Conservation (phyloP, 306 rosid species). For the Quercus mongolica region DNA sequence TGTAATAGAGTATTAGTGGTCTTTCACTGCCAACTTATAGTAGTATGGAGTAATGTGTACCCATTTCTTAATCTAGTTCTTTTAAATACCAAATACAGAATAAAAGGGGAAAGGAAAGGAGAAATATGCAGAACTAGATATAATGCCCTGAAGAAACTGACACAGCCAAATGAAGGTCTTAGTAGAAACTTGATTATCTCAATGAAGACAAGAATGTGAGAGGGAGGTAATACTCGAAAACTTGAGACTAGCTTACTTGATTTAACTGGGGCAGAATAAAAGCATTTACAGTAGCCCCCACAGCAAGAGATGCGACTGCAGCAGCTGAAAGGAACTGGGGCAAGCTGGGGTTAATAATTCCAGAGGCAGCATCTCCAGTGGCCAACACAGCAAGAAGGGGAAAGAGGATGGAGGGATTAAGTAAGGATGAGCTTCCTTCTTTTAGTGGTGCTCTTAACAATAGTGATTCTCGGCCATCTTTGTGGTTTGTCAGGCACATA, state of each 20-base stretch:
- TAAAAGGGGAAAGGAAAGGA: background rate
- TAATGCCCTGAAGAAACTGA: conserved; percentile 5
- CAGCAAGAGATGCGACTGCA: conserved; percentile 70
- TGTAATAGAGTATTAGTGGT: background rate
- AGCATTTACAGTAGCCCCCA: conserved; percentile 72
- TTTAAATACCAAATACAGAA: background rate
- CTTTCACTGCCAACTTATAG: background rate
- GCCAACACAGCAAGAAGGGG: conserved; percentile 78
- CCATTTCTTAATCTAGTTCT: background rate
- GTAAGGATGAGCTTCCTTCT: conserved; percentile 53
- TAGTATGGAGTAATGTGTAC: background rate
- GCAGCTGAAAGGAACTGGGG: conserved; percentile 72
- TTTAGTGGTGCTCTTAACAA: conserved; percentile 79
- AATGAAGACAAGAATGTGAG: background rate
- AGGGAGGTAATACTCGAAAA: background rate
- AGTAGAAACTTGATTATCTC: background rate
- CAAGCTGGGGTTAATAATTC: conserved; percentile 77
- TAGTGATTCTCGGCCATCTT: conserved; percentile 83
- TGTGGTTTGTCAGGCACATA: conserved; percentile 89
- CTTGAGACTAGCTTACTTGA: conserved; percentile 44
- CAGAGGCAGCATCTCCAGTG: conserved; percentile 87
- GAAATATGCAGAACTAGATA: background rate
- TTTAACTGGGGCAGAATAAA: conserved; percentile 67
- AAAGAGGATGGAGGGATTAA: conserved; percentile 65
- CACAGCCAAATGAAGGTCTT: conserved; percentile 4